Percentiles rank a stretch among this genome's conserved stretches.
phyloP scores from a whole-genome alignment of 208 protist genomes.

The Leishmania tarentolae region DNA sequence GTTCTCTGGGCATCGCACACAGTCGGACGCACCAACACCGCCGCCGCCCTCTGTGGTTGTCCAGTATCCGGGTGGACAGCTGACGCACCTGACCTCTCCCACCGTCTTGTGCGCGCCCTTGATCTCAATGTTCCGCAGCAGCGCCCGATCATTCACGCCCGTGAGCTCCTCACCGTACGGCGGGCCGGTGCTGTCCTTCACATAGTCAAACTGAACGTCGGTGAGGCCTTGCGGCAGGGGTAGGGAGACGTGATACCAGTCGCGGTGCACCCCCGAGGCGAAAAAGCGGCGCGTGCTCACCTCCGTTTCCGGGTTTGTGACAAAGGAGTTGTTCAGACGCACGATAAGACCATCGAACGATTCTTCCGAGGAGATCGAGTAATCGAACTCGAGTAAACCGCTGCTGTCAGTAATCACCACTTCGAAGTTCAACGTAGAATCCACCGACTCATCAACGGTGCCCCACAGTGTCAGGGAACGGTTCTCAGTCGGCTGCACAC shows the following conservation, averaged over 20 bases:
- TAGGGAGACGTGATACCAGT: background rate
- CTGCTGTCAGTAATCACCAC: background rate
- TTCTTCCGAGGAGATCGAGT: constrained; percentile 8
- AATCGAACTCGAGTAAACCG: constrained; percentile 12
- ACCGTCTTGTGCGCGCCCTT: background rate
- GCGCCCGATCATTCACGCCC: constrained; percentile 8
- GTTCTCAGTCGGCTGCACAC: constrained; percentile 2
- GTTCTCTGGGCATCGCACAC: background rate
- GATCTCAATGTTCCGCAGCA: constrained; percentile 6
- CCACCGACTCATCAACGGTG: background rate
- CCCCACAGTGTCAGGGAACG: constrained; percentile 2
- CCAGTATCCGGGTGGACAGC: background rate
- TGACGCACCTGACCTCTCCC: background rate
- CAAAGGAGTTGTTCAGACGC: background rate
- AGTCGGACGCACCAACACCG: background rate
- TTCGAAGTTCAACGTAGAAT: background rate
- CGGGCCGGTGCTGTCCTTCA: constrained; percentile 6
- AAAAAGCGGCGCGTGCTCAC: background rate
- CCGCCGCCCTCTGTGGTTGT: background rate
- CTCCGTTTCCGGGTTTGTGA: background rate
- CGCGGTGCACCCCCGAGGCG: background rate
- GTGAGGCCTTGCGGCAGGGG: background rate
- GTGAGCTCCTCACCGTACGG: constrained; percentile 2
- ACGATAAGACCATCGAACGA: constrained; percentile 7
- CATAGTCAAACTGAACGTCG: background rate